Conservation (phyloP, 1,284 basidiomycete species). For the Earliella scabrosa region DNA sequence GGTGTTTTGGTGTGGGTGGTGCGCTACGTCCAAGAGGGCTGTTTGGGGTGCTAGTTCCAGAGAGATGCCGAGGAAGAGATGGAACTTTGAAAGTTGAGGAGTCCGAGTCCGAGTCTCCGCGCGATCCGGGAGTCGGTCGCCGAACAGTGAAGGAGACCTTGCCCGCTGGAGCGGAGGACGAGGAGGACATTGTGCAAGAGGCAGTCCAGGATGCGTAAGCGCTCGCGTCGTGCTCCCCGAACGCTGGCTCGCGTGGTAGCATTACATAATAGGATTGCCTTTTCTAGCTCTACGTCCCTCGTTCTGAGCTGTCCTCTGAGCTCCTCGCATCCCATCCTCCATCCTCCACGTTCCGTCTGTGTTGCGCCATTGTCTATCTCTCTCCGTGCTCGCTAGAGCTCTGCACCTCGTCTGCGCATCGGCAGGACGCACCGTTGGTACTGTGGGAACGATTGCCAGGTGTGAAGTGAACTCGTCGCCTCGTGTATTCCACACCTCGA, state of each 20-base stretch:
- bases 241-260: no score
- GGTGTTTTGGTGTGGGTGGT: slow-evolving; percentile 37
- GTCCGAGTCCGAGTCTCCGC: slow-evolving; percentile 65
- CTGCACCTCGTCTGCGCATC: neutral
- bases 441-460: neutral
- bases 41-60: slow-evolving; percentile 46
- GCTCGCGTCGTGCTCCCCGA: neutral
- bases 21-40: slow-evolving; percentile 61
- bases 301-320: no score
- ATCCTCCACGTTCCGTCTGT: no score
- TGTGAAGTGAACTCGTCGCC: neutral
- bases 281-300: no score
- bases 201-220: neutral
- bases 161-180: slow-evolving; percentile 31
- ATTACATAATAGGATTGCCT: no score
- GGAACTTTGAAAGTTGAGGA: slow-evolving; percentile 56
- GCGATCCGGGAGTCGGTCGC: slow-evolving; percentile 66
- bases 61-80: slow-evolving; percentile 58
- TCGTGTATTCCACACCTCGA: neutral
- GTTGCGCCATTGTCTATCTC: no score
- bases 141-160: slow-evolving; percentile 79
- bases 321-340: no score
- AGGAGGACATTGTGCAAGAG: slow-evolving; percentile 25
- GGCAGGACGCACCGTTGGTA: neutral
- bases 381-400: no score